Percentiles rank a stretch among this genome's conserved stretches.
These are phyloP conservation scores for Paecilomyces variotii DNA, from an alignment of 2,329 filamentous ascomycete genomes.

Conservation along the genomic window DNA sequence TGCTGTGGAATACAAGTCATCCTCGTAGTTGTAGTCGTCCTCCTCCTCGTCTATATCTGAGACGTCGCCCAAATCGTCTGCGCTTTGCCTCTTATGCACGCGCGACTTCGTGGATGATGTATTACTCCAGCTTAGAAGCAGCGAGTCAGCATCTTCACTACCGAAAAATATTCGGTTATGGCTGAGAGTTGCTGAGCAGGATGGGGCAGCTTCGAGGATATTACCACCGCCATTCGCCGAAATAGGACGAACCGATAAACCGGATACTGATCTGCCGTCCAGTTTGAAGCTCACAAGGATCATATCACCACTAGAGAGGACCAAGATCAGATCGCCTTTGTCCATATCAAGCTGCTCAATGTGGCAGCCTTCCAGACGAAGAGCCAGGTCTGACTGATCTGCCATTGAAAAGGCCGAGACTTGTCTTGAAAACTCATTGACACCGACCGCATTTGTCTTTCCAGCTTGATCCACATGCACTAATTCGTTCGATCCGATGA, in stretches of 20 bases:
- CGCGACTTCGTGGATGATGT: constrained; percentile 57
- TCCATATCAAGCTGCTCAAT: constrained; percentile 70
- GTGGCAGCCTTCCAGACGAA: constrained; percentile 73
- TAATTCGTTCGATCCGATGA: constrained; percentile 82
- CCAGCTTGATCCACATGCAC: constrained; percentile 95
- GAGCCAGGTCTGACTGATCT: constrained; percentile 72
- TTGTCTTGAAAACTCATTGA: constrained; percentile 82
- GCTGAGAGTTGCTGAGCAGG: constrained; percentile 62
- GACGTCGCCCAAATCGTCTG: constrained; percentile 43
- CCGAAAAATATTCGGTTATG: constrained; percentile 71
- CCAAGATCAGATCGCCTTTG: constrained; percentile 74
- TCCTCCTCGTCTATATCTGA: constrained; percentile 51
- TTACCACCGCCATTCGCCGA: constrained; percentile 54
- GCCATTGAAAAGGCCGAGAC: constrained; percentile 75
- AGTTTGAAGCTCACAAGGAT: constrained; percentile 73
- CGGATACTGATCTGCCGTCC: constrained; percentile 85
- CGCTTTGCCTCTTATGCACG: constrained; percentile 46
- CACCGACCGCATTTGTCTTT: constrained; percentile 82
- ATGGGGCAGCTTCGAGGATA: constrained; percentile 54
- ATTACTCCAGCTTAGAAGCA: constrained; percentile 70
- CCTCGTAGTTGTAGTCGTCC: constrained; percentile 53
- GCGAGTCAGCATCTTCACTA: constrained; percentile 73
- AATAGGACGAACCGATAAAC: constrained; percentile 64
- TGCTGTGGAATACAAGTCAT: constrained; percentile 40
- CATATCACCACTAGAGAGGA: constrained; percentile 67